These are phyloP conservation scores for Hebeloma cylindrosporum DNA, from an alignment of 768 basidiomycete genomes.

Conservation along the genomic window DNA sequence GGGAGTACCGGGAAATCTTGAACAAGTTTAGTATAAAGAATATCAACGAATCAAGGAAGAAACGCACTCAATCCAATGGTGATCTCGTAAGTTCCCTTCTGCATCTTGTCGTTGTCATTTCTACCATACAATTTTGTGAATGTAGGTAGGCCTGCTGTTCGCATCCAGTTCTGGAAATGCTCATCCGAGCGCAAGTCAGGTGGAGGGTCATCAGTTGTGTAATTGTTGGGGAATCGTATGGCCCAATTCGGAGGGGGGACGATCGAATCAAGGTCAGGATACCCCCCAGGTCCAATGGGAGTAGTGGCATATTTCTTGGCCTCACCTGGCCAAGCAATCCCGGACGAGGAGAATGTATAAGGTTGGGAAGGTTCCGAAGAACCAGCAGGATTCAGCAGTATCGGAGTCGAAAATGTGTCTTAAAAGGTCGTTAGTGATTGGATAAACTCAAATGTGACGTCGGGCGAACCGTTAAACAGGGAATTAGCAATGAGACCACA, in stretches of 20 bases:
- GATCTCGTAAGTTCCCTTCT: constrained; percentile 73
- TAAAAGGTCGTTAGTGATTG: constrained; percentile 6
- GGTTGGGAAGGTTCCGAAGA: constrained; percentile 42
- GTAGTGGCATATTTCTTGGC: constrained; percentile 79
- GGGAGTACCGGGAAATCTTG: constrained; percentile 90
- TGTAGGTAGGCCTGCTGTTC: constrained; percentile 94
- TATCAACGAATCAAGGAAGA: constrained; percentile 9
- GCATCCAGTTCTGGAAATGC: constrained; percentile 99
- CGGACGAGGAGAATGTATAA: constrained; percentile 73
- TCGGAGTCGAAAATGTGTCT: constrained; percentile 81
- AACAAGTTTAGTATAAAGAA: constrained; percentile 10
- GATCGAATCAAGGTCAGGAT: constrained; percentile 60
- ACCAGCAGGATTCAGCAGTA: constrained; percentile 52
- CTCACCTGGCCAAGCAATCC: constrained; percentile 97
- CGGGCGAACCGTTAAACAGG: constrained; percentile 82
- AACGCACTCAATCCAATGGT: constrained; percentile 78
- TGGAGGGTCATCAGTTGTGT: constrained; percentile 59
- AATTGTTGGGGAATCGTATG: constrained; percentile 68
- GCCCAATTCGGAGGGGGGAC: constrained; percentile 95
- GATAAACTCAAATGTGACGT: background rate
- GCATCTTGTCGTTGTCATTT: constrained; percentile 77
- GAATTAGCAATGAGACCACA: constrained; percentile 98
- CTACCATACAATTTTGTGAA: constrained; percentile 94
- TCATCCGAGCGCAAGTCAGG: constrained; percentile 79
- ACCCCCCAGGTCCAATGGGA: constrained; percentile 48